Conservation (phyloP, 2,329 filamentous ascomycete species). For the Neonectria magnoliae region DNA sequence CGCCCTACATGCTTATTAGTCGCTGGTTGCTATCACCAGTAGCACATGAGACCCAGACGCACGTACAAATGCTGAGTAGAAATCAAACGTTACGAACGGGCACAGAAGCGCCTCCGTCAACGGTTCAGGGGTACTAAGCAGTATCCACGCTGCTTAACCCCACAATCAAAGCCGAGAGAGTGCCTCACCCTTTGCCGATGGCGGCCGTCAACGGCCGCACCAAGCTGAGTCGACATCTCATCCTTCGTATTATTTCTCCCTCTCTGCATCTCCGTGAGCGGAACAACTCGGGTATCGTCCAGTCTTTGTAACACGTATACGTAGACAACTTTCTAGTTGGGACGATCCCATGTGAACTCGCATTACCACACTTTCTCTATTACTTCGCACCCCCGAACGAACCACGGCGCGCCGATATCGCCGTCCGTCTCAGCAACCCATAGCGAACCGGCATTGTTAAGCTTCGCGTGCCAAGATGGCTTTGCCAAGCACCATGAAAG, state of each 20-base stretch:
- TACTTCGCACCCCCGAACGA: background rate
- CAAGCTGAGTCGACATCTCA: background rate
- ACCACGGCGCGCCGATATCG: background rate
- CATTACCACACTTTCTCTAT: background rate
- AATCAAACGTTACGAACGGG: background rate
- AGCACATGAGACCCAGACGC: background rate
- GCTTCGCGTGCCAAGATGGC: conserved; percentile 41
- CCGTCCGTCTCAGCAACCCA: background rate
- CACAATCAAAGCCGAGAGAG: conserved; percentile 13
- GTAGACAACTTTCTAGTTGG: background rate
- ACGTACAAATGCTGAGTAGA: background rate
- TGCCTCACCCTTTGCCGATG: conserved; percentile 24
- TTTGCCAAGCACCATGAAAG: conserved; percentile 75
- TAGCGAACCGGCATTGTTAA: background rate
- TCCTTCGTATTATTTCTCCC: background rate
- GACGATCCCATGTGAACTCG: background rate
- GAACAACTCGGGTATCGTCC: background rate
- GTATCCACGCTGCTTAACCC: conserved; percentile 1
- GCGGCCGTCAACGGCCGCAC: conserved; percentile 31
- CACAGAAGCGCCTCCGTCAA: background rate
- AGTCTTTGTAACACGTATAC: background rate
- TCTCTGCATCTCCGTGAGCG: background rate
- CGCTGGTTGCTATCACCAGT: background rate
- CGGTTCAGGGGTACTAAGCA: background rate
- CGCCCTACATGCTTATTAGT: background rate